Percentiles rank a stretch among this genome's conserved stretches.
These are phyloP conservation scores for Solanum hybrid DNA, from an alignment of 305 asterid species.

Conservation along the genomic window DNA sequence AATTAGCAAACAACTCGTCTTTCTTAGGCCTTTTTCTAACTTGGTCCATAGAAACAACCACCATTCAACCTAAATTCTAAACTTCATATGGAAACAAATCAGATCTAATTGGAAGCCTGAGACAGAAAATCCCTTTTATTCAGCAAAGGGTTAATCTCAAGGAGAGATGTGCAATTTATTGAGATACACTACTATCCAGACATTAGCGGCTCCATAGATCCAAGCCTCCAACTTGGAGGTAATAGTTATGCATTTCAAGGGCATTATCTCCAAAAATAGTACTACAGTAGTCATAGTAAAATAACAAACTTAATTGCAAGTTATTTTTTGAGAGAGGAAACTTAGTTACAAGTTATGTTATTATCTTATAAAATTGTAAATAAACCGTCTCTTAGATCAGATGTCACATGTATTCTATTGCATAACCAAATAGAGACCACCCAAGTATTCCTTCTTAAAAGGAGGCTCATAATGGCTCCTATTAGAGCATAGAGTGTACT, in stretches of 20 bases:
- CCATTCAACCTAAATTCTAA: background rate
- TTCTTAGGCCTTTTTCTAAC: background rate
- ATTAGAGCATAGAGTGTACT: background rate
- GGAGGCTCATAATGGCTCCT: background rate
- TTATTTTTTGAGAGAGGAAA: background rate
- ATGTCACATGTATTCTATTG: background rate
- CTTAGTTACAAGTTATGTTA: background rate
- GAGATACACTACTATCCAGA: background rate
- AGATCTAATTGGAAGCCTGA: background rate
- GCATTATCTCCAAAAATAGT: background rate
- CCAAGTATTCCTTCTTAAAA: background rate
- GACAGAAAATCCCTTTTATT: background rate
- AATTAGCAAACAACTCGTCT: background rate
- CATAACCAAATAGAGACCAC: background rate
- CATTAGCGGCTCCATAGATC: background rate
- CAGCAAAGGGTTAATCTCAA: background rate
- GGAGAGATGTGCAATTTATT: background rate
- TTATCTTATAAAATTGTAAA: background rate
- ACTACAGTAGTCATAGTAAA: background rate
- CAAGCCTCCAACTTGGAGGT: background rate
- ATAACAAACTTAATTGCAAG: background rate
- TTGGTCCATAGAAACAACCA: background rate
- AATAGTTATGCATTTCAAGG: background rate
- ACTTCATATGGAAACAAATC: background rate
- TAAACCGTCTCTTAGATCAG: background rate